Base-by-base conservation (phyloP, 805 yeast species). In the Zygosaccharomyces gambellarensis region DNA sequence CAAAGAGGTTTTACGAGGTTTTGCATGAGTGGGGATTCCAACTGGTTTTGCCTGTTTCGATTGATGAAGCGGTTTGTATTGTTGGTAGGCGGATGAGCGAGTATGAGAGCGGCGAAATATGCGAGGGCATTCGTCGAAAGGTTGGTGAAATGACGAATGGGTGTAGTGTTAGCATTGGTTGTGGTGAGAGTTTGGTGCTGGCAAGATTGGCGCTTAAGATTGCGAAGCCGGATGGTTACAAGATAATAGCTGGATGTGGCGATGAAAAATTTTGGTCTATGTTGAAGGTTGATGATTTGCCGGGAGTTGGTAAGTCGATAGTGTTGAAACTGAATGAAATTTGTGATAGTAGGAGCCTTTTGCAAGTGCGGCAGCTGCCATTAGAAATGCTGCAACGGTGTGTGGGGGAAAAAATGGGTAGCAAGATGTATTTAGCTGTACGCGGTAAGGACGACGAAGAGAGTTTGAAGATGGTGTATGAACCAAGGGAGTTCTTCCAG, bases 171-270 rank as follows among this genome's bases (percentile, higher is more conserved):
- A 89, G 96, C 61, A 73, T 90, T 29, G 98, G 97, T 0, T 77
- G 78, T n/a, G 83, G 89, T 0, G 61, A 74, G 8, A 89, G 88
- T 57, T 85, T 90, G 1, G 69, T 90, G 3, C 65, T 87, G 19
- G 95, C 97, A 0, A 86, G 87, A 60, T 64, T 94, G 5, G 82
- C 95, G 0, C 69, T 89, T 19, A 71, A 78, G 46, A 70, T 68
- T 36, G 95, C 96, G 0, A 94, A 94, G 61, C 99, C 99, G 0
- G 70, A 84, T 60, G 96, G 96, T 0, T 67, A 70, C 17, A 72
- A 61, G 53, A 64, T 68, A 46, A 64, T 84, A 65, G 7, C 74
- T 74, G 54, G 58, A 82, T 4, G 62, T 65, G 8, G 23, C 39
- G 4, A 25, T 6, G 28, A 25, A 25, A 25, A 25, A 6, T 68